Conservation (phyloP, 345 rosid genomes). For the Rubroshorea leprosula region DNA sequence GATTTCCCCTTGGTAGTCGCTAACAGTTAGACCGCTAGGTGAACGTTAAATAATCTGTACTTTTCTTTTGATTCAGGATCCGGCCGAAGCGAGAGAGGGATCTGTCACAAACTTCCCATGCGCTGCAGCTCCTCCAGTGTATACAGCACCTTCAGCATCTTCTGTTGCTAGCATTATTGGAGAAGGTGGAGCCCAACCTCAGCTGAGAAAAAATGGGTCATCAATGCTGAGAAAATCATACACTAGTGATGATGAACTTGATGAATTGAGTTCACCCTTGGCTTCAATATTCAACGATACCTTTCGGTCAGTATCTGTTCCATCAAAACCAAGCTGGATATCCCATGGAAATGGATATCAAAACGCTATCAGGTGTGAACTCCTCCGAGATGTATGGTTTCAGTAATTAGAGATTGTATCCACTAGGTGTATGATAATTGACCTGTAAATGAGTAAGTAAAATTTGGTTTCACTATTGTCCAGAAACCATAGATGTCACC, state of each 20-base stretch:
- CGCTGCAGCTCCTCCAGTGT: conserved; percentile 50
- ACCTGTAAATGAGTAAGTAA: too few relatives aligned
- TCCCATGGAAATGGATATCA: conserved; percentile 32
- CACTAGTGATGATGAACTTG: conserved; percentile 87
- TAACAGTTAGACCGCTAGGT: background rate
- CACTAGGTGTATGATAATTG: too few relatives aligned
- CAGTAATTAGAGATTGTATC: too few relatives aligned
- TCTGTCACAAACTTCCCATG: conserved; percentile 46
- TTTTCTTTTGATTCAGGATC: conserved; percentile 37
- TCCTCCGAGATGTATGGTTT: conserved; percentile 80
- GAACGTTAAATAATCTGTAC: background rate
- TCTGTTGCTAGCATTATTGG: conserved; percentile 40
- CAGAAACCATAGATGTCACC: too few relatives aligned
- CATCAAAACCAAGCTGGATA: conserved; percentile 27
- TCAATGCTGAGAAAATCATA: conserved; percentile 61
- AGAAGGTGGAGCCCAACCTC: conserved; percentile 33
- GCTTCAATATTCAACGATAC: conserved; percentile 42
- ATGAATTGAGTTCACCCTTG: conserved; percentile 70
- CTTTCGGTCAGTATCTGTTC: conserved; percentile 25
- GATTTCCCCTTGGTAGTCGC: too few relatives aligned
- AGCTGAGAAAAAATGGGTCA: conserved; percentile 53
- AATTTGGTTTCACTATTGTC: too few relatives aligned
- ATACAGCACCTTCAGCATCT: conserved; percentile 58
- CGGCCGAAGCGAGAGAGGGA: conserved; percentile 31
- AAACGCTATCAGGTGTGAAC: conserved; percentile 52